Evolutionary conservation across 306 rosid genomes (phyloP), one percentile per base, ranked within the genome.

Genomic region (Urtica urens): DNA sequence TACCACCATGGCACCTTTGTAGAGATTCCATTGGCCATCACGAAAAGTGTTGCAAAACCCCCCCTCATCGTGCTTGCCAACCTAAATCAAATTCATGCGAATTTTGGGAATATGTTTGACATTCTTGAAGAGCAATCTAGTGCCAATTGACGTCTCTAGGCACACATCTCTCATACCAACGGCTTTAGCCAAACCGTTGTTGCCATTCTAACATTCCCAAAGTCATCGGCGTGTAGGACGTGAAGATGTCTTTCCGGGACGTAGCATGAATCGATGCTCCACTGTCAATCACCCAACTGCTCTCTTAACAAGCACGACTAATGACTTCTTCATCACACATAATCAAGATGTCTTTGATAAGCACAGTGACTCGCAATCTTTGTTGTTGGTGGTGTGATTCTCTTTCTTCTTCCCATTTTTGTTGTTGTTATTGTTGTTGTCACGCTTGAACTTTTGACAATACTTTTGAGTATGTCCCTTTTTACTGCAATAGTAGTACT

Each of bases 311-410:
- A 2, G 7, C 46, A 27, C 46, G 58, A 40, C 49, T 60, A 65
- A 46, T 37, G 31, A 20, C 38, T 37, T 50, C 72, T 64, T 42
- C 67, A 40, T 31, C 47, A 29, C 52, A 62, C 12, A 62, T 66
- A 44, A 28, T 38, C 6, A 28, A 5, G 7, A 38, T 23, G 13
- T 5, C 10, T 0, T 9, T 24, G 1, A 1, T 23, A 2, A 23
- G 19, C 3, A 8, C 34, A 9, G 13, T 3, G 5, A 27, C 8
- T 18, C 12, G 27, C 2, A 11, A 7, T 20, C 6, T n/a, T n/a
- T n/a, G n/a, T n/a, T n/a, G n/a, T n/a, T n/a, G n/a, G n/a, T n/a
- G n/a, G n/a, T n/a, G n/a, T n/a, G n/a, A n/a, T n/a, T n/a, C n/a
- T n/a, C n/a, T n/a, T n/a, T n/a, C n/a, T n/a, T n/a, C n/a, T n/a